A percentile compares a stretch with the other conserved stretches of the same genome.
Conservation (phyloP, 2,329 filamentous ascomycete species). For the Fusarium austroafricanum region DNA sequence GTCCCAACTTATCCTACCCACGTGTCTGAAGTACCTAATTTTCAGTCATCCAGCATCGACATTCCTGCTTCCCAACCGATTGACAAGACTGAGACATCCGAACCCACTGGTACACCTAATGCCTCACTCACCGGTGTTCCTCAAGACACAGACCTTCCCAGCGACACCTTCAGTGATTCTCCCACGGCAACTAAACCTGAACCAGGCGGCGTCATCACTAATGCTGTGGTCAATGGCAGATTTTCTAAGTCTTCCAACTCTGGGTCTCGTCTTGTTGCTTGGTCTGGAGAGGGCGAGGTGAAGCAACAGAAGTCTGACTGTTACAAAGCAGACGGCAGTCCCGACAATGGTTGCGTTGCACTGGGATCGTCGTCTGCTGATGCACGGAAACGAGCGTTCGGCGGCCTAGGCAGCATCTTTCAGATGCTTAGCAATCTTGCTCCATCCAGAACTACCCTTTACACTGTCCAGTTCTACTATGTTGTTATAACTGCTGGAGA, state of each 20-base stretch:
- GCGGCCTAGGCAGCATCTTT: background rate
- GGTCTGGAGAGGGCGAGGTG: background rate
- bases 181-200: background rate
- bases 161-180: background rate
- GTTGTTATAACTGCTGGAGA: background rate
- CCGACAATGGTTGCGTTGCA: background rate
- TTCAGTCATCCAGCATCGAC: background rate
- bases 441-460: background rate
- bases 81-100: background rate
- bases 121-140: background rate
- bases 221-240: background rate
- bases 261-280: background rate
- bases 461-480: constrained; percentile 30
- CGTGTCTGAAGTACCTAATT: fast-evolving
- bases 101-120: background rate
- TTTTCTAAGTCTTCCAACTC: background rate
- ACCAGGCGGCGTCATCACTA: background rate
- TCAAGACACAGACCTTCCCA: background rate
- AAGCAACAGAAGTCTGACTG: background rate
- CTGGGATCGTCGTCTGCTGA: background rate
- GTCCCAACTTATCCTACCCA: no score
- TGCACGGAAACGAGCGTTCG: background rate
- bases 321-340: background rate
- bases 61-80: no score
- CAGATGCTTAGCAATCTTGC: background rate